Base-by-base conservation (phyloP, 495 filamentous ascomycete genomes). In the Aspergillus heteromorphus region DNA sequence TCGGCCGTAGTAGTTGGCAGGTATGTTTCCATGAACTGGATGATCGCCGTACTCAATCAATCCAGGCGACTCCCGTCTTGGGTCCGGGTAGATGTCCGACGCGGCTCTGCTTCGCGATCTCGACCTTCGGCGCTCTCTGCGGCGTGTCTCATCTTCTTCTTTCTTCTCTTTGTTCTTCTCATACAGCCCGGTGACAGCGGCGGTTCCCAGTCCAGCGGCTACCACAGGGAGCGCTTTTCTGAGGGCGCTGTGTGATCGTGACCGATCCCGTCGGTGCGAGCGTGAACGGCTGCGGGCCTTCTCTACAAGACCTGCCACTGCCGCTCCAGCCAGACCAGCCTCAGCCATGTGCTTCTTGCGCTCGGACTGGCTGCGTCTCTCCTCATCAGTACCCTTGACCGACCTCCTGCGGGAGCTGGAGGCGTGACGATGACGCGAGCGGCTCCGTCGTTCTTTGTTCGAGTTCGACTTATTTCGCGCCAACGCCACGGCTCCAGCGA, bases 31-130 rank as follows among this genome's bases (percentile, higher is more conserved):
- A 63, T 79, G 72, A 31, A 88, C 78, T 47, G 84, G 84, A 43
- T 82, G 78, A 41, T 81, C 78, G 56, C 87, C 89, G 72, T 92
- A 92, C 68, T 91, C 87, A 73, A 95, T 89, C 72, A 93, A 77
- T 54, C 83, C 86, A 73, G 80, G 73, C 38, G 71, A 82, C 68
- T 81, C 77, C 57, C 77, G 75, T 31, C 73, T 68, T 56, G 78
- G 79, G 64, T 84, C 80, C 54, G 79, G 69, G 57, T 80, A 83
- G 63, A 69, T 74, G 60, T 76, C 74, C 30, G 77, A 75, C 41
- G 72, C 65, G 48, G 77, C 76, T 61, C 80, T 76, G 67, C 82
- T 84, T 62, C 74, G 75, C 30, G 78, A 80, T 54, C 77, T 69
- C 7, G 82, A 84, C 50, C 79, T 76, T 29, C 74, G 74, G 49